These are phyloP conservation scores for Nannizzia gypsea DNA, from an alignment of 2,329 filamentous ascomycete species.

Conservation along the genomic window DNA sequence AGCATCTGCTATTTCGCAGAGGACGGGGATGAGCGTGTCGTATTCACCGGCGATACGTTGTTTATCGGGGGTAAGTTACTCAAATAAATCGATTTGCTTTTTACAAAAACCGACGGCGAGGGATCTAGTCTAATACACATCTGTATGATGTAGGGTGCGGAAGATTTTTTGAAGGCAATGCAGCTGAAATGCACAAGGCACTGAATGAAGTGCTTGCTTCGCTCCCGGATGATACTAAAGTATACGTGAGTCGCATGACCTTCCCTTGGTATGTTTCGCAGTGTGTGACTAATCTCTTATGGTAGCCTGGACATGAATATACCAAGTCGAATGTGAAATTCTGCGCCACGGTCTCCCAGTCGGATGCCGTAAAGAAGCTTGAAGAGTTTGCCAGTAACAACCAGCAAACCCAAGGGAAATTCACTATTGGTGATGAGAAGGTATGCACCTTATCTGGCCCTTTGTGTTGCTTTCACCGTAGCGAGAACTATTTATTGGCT, in stretches of 20 bases:
- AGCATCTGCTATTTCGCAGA: constrained; percentile 92
- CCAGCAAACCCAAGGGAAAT: constrained; percentile 82
- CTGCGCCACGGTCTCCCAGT: constrained; percentile 60
- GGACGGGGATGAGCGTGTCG: constrained; percentile 59
- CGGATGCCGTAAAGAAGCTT: constrained; percentile 63
- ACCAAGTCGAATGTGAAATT: constrained; percentile 96
- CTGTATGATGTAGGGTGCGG: constrained; percentile 58
- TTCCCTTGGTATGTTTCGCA: not conserved
- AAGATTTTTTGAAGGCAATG: constrained; percentile 85
- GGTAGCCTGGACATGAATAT: constrained; percentile 86
- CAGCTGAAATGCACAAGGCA: constrained; percentile 83
- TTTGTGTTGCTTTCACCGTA: not conserved
- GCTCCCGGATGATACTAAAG: constrained; percentile 79
- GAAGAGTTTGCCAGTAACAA: constrained; percentile 66
- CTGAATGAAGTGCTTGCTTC: constrained; percentile 72
- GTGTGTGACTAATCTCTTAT: not conserved
- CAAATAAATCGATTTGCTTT: not conserved
- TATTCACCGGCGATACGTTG: constrained; percentile 93
- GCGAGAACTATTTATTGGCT: not conserved
- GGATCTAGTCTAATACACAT: not conserved
- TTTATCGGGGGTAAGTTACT: constrained; percentile 66
- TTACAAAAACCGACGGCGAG: not conserved
- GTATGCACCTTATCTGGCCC: constrained; percentile 32
- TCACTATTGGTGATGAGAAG: constrained; percentile 97
- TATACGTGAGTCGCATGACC: constrained; percentile 54